Base-by-base conservation (phyloP, 75 land plant genomes). In the Picea glauca region DNA sequence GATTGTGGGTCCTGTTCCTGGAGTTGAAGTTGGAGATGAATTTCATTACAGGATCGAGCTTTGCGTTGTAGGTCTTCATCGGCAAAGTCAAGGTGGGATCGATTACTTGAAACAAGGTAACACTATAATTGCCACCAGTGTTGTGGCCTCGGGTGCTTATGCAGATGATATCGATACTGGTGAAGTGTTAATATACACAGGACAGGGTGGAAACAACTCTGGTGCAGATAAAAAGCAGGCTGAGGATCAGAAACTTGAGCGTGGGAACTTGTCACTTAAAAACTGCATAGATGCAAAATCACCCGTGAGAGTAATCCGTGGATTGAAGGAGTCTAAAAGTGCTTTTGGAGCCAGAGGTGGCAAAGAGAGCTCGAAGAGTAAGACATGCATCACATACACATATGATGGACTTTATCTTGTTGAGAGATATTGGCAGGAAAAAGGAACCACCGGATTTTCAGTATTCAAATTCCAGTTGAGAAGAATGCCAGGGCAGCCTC, bases 331-430 rank as follows among this genome's bases (percentile, higher is more conserved):
- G 23, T 21, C 72, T 3, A 85, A 77, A 58, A 76, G 74, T 14
- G 60, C 84, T 56, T 74, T 79, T 38, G 80, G 82, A 21, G 59
- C 60, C n/a, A 43, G 26, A 58, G 58, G 60, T 60, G 23, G 80
- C 79, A 43, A 76, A n/a, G 79, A 79, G 38, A 84, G 77, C 35
- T 9, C 76, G 4, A 86, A 75, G 78, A 46, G 77, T 12, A 82
- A 72, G 54, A 64, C 78, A 31, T 60, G 58, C 2, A 83, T 43
- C 15, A 89, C 81, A 26, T 94, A 91, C 62, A 84, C 79, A 12
- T 94, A 94, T 83, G 90, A 90, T 76, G 98, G 98, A 4, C 90
- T 94, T 31, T 94, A 93, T 81, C 57, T 79, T 31, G 95, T 91
- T n/a, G 83, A 83, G 62, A 85, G 76, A 58, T 94, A 78, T 62